A percentile compares a stretch with the other conserved stretches of the same genome.
These are phyloP conservation scores for Starmerella lactis-condensi DNA, from an alignment of 805 yeast genomes.

Conservation along the genomic window DNA sequence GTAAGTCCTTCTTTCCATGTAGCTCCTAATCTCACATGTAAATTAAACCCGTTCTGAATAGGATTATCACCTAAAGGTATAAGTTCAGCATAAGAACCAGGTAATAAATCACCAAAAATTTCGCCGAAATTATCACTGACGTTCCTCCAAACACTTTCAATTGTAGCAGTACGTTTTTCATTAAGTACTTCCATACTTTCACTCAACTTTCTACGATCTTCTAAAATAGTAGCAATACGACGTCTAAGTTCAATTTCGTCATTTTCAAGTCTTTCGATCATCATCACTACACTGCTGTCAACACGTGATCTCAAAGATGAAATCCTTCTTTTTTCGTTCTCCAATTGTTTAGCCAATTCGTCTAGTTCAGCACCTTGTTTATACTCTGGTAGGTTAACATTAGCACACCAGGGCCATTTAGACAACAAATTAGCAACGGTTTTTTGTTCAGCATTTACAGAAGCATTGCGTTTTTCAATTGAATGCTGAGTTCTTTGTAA, in stretches of 20 bases:
- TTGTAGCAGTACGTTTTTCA: conserved; percentile 65
- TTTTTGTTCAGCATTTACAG: conserved; percentile 1
- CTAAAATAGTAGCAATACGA: conserved; percentile 21
- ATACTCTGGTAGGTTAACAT: not conserved
- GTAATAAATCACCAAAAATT: conserved; percentile 72
- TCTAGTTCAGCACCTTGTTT: conserved; percentile 4
- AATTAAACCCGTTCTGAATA: conserved; percentile 77
- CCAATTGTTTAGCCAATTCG: conserved; percentile 4
- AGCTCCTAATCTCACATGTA: conserved; percentile 70
- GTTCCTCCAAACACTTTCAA: conserved; percentile 67
- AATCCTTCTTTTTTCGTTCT: conserved; percentile 9
- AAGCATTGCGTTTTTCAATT: conserved; percentile 1
- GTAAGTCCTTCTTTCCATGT: conserved; percentile 93
- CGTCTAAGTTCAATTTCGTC: conserved; percentile 12
- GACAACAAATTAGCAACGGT: conserved; percentile 5
- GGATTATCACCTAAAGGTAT: conserved; percentile 46
- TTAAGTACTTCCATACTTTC: conserved; percentile 71
- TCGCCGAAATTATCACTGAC: conserved; percentile 80
- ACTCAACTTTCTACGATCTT: conserved; percentile 71
- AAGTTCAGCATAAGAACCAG: conserved; percentile 79
- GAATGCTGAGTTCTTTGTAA: conserved; percentile 8
- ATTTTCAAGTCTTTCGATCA: conserved; percentile 12
- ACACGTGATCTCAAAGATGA: conserved; percentile 8
- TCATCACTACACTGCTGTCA: conserved; percentile 10
- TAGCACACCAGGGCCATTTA: conserved; percentile 6